These are phyloP conservation scores for Starmerella vaccinii DNA, from an alignment of 805 yeast genomes.

Conservation along the genomic window DNA sequence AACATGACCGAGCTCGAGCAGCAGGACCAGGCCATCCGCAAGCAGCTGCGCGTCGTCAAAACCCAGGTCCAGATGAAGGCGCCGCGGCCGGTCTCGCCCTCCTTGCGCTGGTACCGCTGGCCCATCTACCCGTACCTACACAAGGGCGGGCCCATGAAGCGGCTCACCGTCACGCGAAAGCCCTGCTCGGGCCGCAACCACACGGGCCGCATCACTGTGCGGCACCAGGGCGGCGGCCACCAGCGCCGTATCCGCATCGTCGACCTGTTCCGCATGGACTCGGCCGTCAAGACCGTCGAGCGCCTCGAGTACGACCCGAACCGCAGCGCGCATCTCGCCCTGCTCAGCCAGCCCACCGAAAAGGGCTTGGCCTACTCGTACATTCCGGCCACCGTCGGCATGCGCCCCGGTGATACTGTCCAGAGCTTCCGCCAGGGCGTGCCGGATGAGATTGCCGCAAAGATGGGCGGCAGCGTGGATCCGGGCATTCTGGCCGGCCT, in stretches of 20 bases:
- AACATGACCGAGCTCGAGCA: constrained; percentile 61
- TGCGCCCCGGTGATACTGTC: constrained; percentile 83
- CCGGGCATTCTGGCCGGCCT: constrained; percentile 82
- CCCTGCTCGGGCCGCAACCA: constrained; percentile 81
- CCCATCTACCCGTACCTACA: constrained; percentile 81
- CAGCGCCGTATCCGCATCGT: constrained; percentile 75
- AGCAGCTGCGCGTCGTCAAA: constrained; percentile 64
- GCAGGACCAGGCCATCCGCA: constrained; percentile 60
- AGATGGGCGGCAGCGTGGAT: constrained; percentile 86
- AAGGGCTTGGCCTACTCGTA: constrained; percentile 41
- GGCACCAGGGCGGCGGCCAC: constrained; percentile 97
- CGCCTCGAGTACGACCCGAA: constrained; percentile 95
- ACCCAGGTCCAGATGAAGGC: constrained; percentile 62
- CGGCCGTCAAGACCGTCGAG: constrained; percentile 69
- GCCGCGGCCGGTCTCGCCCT: constrained; percentile 75
- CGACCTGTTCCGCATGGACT: constrained; percentile 56
- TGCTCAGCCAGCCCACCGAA: constrained; percentile 44
- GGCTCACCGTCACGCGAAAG: constrained; percentile 62
- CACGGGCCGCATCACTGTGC: constrained; percentile 75
- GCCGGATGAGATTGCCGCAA: constrained; percentile 59
- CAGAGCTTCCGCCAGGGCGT: constrained; percentile 86
- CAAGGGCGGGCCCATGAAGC: constrained; percentile 71
- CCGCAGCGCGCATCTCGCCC: constrained; percentile 86
- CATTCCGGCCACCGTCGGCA: constrained; percentile 82
- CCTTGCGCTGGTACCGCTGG: constrained; percentile 75